Evolutionary conservation across 768 basidiomycete species (phyloP), one percentile per base, ranked within the genome.

Genomic region (Fistulinella prunicolor): DNA sequence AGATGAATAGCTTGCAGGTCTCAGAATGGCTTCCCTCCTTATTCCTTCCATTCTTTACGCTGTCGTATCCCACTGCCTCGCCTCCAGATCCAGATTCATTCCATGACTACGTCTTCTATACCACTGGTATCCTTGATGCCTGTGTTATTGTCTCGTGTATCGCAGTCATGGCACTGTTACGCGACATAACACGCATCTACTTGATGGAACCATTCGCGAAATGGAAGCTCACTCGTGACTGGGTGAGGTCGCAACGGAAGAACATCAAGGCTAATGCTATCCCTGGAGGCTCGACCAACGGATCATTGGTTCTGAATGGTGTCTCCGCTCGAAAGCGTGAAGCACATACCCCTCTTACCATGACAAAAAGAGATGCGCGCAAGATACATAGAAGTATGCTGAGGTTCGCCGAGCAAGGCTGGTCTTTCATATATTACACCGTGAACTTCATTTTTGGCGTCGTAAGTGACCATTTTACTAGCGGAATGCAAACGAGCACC

Each of bases 371-470:
- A 55, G 82, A 89, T 58, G 70, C 77, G 17, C 80, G 75, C 44
- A 78, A 74, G 56, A 72, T 89, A 49, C 80, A 85, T 50, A 76
- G 86, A 61, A 84, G 81, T 51, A 83, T 93, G 35, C 65, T 89
- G 38, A 76, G 96, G 58, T 98, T 98, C 62, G 90, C 92, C 3
- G 96, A 99, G 66, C 96, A 99, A 70, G 89, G 92, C 47, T 98
- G 93, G 90, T 82, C 82, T 29, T 76, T 84, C 38, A 67, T 90
- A 41, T 98, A 95, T 67, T 93, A 89, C 62, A 71, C 80, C 34
- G 47, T 80, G 2, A 87, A 85, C 56, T 95, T 88, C 79, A 67
- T 67, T 19, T 82, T 83, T 64, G 95, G 95, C 23, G 56, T 91
- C 55, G 95, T 95, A 63, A 68, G 94, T 83, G n/a, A n/a, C 53